Percentiles rank a stretch among this genome's conserved stretches.
Conservation (phyloP, 257 asterid species). For the Plantago ovata region DNA sequence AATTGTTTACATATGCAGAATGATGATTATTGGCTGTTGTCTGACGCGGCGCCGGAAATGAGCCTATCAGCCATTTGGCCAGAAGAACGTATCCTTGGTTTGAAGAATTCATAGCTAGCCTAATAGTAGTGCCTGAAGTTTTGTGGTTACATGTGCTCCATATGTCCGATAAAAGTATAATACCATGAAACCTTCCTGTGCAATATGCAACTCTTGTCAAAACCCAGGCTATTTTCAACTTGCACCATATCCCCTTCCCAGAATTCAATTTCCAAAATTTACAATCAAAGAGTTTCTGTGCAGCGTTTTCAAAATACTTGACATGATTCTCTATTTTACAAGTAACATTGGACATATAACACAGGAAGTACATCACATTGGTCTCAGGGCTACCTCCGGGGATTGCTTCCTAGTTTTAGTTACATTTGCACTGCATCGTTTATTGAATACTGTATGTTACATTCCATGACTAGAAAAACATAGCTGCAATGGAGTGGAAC, state of each 20-base stretch:
- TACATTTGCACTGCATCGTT: background rate
- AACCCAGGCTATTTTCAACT: background rate
- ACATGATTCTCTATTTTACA: too few relatives aligned
- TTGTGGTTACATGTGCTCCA: background rate
- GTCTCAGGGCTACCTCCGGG: too few relatives aligned
- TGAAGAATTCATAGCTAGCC: background rate
- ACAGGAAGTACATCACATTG: too few relatives aligned
- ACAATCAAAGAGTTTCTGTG: background rate
- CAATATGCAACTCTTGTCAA: background rate
- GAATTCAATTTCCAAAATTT: background rate
- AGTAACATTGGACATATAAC: too few relatives aligned
- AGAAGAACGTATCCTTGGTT: constrained; percentile 55
- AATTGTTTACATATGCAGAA: constrained; percentile 38
- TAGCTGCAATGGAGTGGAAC: constrained; percentile 48
- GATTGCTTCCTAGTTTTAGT: too few relatives aligned
- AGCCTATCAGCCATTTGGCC: constrained; percentile 86
- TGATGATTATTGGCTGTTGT: constrained; percentile 69
- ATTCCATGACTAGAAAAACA: constrained; percentile 36
- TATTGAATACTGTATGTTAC: background rate
- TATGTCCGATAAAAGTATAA: background rate
- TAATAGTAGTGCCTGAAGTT: background rate
- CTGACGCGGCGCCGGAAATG: constrained; percentile 59
- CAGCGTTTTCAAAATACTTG: background rate
- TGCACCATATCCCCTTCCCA: background rate
- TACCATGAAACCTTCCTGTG: background rate